phyloP scores from a whole-genome alignment of 2,329 filamentous ascomycete species.

The Purpureocillium takamizusanense region DNA sequence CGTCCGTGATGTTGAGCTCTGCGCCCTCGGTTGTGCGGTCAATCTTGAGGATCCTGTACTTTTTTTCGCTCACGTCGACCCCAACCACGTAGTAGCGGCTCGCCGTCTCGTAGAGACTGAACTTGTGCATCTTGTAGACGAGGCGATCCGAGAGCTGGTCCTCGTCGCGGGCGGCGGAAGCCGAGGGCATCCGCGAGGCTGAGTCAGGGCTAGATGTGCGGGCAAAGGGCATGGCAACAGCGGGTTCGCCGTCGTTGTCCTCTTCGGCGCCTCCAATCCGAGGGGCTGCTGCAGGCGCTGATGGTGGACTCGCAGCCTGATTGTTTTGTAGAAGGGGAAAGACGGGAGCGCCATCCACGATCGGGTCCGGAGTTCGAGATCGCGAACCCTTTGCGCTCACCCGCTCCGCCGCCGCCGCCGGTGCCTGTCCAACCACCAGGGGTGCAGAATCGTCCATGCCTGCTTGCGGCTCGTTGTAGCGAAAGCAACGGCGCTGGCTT shows the following conservation, averaged over 20 bases:
- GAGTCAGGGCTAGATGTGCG: slow-evolving; percentile 45
- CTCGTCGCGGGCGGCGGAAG: not conserved
- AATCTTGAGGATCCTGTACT: slow-evolving; percentile 89
- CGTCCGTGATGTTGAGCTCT: slow-evolving; percentile 78
- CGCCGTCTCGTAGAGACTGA: slow-evolving; percentile 93
- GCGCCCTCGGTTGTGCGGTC: slow-evolving; percentile 73
- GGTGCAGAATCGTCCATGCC: too few relatives aligned
- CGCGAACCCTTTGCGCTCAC: not conserved
- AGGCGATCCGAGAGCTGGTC: slow-evolving; percentile 19
- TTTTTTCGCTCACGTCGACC: slow-evolving; percentile 78
- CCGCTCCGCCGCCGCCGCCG: not conserved
- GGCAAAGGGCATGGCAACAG: slow-evolving; percentile 48
- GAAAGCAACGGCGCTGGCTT: too few relatives aligned
- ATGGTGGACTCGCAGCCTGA: slow-evolving; percentile 17
- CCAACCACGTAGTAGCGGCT: slow-evolving; percentile 92
- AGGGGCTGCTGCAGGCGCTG: slow-evolving; percentile 14
- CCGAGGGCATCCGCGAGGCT: slow-evolving; percentile 14
- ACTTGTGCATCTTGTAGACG: slow-evolving; percentile 78
- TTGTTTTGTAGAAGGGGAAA: slow-evolving; percentile 28
- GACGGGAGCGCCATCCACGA: not conserved
- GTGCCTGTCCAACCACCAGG: too few relatives aligned
- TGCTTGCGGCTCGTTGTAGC: too few relatives aligned
- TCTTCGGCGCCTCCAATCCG: slow-evolving; percentile 25
- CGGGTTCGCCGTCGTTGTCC: slow-evolving; percentile 50
- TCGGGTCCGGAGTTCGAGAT: not conserved